Evolutionary conservation across 1,284 basidiomycete genomes (phyloP).

Genomic region (Leucoagaricus sp.): DNA sequence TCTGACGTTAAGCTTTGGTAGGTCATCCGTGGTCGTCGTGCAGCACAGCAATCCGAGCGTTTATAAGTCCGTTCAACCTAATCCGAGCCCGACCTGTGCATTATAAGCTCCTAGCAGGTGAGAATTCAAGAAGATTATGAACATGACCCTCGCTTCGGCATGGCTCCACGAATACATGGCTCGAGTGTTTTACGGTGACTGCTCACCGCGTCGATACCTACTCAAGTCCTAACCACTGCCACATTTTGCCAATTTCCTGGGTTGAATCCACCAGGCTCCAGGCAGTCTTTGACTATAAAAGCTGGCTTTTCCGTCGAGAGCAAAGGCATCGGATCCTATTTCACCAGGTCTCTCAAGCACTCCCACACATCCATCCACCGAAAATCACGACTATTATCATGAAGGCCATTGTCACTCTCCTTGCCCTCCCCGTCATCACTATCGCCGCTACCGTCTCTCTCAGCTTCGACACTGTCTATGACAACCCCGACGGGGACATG

Average conservation of each 20-base stretch:
- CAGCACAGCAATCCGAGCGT: too few relatives aligned
- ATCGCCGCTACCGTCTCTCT: constrained; percentile 24
- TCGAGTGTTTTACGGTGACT: constrained; percentile 11
- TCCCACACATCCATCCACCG: constrained; percentile 1
- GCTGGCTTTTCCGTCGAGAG: not conserved
- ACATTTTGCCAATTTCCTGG: not conserved
- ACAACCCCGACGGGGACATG: constrained; percentile 36
- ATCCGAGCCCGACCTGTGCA: too few relatives aligned
- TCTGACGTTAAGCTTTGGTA: too few relatives aligned
- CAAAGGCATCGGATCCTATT: not conserved
- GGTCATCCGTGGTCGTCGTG: too few relatives aligned
- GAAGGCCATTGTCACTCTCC: constrained; percentile 30
- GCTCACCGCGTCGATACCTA: constrained; percentile 4
- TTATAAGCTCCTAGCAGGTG: too few relatives aligned
- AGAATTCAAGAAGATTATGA: too few relatives aligned
- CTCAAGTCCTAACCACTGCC: not conserved
- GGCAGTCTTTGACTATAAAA: constrained; percentile 8
- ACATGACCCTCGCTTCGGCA: not conserved
- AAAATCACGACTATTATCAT: constrained; percentile 27
- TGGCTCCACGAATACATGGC: not conserved
- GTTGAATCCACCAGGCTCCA: constrained; percentile 8
- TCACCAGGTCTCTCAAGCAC: not conserved
- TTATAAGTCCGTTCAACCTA: too few relatives aligned
- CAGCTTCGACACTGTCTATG: constrained; percentile 44
- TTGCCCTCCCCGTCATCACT: constrained; percentile 20